Conservation (phyloP, 2,329 filamentous ascomycete genomes). For the Alternaria metachromatica region DNA sequence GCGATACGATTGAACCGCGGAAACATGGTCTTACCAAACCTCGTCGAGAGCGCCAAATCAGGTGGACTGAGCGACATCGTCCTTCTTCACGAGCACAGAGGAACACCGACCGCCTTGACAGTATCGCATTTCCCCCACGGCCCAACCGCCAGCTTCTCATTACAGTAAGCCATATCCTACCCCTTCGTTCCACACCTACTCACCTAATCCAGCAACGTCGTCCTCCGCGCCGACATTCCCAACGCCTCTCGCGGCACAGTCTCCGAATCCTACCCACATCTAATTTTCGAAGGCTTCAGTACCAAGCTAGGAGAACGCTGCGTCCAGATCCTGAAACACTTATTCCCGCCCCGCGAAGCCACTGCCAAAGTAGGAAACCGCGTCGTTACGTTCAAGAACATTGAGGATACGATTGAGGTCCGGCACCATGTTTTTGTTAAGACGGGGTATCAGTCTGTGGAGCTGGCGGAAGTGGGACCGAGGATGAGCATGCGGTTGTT, state of each 20-base stretch:
- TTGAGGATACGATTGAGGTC: constrained; percentile 86
- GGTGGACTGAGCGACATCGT: constrained; percentile 85
- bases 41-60: constrained; percentile 81
- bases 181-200: not conserved
- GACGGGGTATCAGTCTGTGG: constrained; percentile 85
- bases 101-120: constrained; percentile 88
- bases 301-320: constrained; percentile 81
- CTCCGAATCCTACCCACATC: constrained; percentile 65
- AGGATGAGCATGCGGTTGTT: constrained; percentile 98
- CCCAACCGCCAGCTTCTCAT: constrained; percentile 83
- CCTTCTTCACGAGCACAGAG: constrained; percentile 76
- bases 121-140: constrained; percentile 88
- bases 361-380: constrained; percentile 82
- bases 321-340: constrained; percentile 88
- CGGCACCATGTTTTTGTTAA: constrained; percentile 93
- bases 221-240: constrained; percentile 90
- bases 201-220: constrained; percentile 69
- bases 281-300: constrained; percentile 94
- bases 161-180: constrained; percentile 59
- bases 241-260: constrained; percentile 79
- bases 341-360: constrained; percentile 88
- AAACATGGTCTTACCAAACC: constrained; percentile 83
- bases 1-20: constrained; percentile 89
- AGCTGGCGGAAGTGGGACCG: constrained; percentile 62
- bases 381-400: constrained; percentile 79